Base-by-base conservation (phyloP, 345 rosid genomes). In the Anastatica hierochuntica region DNA sequence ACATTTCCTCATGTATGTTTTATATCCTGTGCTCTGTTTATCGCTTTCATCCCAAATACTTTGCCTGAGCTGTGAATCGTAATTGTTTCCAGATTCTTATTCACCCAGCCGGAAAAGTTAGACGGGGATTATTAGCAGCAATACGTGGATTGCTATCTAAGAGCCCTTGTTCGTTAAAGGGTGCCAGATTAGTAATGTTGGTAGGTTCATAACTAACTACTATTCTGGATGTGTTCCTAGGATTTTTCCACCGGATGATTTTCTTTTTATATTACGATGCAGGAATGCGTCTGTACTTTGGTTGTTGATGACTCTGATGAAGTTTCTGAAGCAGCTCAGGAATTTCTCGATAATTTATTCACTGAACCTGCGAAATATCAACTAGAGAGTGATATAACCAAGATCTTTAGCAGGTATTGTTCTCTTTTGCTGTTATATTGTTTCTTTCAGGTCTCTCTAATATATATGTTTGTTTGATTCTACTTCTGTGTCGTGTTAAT, bases 221-320 rank as follows among this genome's bases (percentile, higher is more conserved):
- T n/a, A 17, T 19, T 2, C 14, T 23, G 10, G 39, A 24, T 37
- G n/a, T n/a, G n/a, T n/a, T n/a, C n/a, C 15, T 21, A 49, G 14
- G 21, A 35, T 42, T 27, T 11, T 9, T 53, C 21, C 39, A 53
- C 27, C 6, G 37, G 43, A 67, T 39, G 14, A 13, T 8, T 52
- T 39, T 39, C 47, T n/a, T n/a, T n/a, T n/a, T n/a, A n/a, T n/a
- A 50, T 43, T 56, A 43, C 68, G 38, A 43, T 81, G 79, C 79
- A 90, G 96, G 98, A 92, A 68, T 84, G 98, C 62, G 60, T 81
- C 18, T 88, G 78, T 53, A 79, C 78, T 63, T 67, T 88, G 76
- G 81, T 75, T 64, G 79, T 83, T 62, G 98, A 88, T 79, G 94
- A 81, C 33, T 77, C 71, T 23, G 75, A 77, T 64, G 90, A 79